phyloP scores from a whole-genome alignment of 257 asterid genomes.

The Solanum pinnatisectum region DNA sequence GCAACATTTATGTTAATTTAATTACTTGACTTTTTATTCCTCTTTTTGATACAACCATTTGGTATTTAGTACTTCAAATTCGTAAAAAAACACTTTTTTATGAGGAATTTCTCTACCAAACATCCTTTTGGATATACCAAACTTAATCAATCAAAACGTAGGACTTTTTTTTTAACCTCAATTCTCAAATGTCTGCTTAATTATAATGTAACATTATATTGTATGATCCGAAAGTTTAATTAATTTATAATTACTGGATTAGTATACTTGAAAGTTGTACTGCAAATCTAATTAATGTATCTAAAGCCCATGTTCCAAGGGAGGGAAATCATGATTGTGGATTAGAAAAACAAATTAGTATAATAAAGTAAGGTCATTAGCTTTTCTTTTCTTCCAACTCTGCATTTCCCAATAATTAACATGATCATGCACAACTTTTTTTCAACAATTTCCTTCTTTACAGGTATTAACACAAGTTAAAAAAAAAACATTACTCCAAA shows the following conservation, averaged over 20 bases:
- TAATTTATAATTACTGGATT: not conserved
- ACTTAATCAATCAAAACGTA: not conserved
- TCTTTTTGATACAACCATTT: too few relatives aligned
- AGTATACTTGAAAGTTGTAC: not conserved
- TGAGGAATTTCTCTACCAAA: not conserved
- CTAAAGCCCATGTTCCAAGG: not conserved
- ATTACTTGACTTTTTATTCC: not conserved
- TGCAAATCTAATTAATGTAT: not conserved
- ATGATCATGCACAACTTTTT: slow-evolving; percentile 17
- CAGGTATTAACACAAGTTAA: slow-evolving; percentile 11
- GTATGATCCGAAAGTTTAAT: not conserved
- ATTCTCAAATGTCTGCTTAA: not conserved
- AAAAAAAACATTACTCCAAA: not conserved
- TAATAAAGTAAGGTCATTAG: not conserved
- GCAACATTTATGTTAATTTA: not conserved
- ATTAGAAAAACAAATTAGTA: not conserved
- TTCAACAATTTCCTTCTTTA: slow-evolving; percentile 22
- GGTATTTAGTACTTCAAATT: too few relatives aligned
- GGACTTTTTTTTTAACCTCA: not conserved
- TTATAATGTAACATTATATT: not conserved
- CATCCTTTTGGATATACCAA: not conserved
- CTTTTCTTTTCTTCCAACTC: not conserved
- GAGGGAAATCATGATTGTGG: not conserved
- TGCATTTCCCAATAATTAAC: not conserved
- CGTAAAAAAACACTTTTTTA: too few relatives aligned